A percentile compares a stretch with the other conserved stretches of the same genome.
phyloP scores from a whole-genome alignment of 805 yeast genomes.

The Sporopachydermia quercuum region DNA sequence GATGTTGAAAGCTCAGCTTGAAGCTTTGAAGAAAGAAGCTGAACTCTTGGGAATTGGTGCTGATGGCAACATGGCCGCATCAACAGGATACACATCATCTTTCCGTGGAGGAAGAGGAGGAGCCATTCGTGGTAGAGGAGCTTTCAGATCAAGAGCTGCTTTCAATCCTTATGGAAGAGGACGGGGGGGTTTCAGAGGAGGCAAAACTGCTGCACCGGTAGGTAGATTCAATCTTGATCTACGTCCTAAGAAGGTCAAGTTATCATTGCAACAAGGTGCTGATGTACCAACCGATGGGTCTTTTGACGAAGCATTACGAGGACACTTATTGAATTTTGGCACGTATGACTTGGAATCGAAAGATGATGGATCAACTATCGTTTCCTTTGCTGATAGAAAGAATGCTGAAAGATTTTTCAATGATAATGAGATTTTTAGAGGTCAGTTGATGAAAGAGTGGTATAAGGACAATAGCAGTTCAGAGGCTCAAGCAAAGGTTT shows the following conservation, averaged over 20 bases:
- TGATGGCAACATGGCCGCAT: constrained; percentile 4
- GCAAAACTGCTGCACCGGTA: constrained; percentile 10
- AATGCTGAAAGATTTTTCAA: constrained; percentile 23
- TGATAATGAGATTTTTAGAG: constrained; percentile 14
- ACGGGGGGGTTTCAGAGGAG: constrained; percentile 11
- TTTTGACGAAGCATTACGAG: constrained; percentile 12
- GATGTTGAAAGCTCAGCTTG: constrained; percentile 18
- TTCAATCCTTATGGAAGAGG: constrained; percentile 11
- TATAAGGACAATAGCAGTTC: no score
- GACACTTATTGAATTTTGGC: constrained; percentile 13
- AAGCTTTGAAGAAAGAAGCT: constrained; percentile 20
- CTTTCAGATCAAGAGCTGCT: constrained; percentile 11
- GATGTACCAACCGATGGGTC: constrained; percentile 19
- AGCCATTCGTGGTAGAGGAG: constrained; percentile 9
- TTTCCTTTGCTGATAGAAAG: constrained; percentile 20
- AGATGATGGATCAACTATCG: constrained; percentile 7
- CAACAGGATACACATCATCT: constrained; percentile 8
- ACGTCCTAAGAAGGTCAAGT: constrained; percentile 22
- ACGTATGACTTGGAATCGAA: constrained; percentile 6
- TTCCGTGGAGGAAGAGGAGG: constrained; percentile 13
- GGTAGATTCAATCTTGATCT: constrained; percentile 17
- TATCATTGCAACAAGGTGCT: constrained; percentile 16
- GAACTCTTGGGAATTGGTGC: constrained; percentile 15
- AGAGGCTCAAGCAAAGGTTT: no score
- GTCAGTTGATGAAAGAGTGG: constrained; percentile 17